Conservation (phyloP, 345 rosid species). For the Hibiscus syriacus region DNA sequence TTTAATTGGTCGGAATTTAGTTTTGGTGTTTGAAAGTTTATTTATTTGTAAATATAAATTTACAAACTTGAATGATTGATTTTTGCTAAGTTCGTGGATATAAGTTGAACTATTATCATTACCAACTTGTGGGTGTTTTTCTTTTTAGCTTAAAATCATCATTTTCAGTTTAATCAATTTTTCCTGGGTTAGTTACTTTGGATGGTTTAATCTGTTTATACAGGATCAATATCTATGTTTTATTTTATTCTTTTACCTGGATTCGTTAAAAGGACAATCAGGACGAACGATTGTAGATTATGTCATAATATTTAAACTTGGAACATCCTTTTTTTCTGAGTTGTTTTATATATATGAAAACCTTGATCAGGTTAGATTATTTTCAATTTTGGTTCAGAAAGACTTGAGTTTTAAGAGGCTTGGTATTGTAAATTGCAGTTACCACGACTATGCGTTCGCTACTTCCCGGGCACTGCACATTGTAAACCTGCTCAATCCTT, state of each 20-base stretch:
- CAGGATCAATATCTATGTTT: too few relatives aligned
- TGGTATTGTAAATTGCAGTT: slow-evolving; percentile 34
- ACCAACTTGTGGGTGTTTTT: not conserved
- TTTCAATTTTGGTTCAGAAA: not conserved
- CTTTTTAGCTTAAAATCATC: not conserved
- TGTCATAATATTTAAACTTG: not conserved
- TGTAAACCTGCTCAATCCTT: slow-evolving; percentile 38
- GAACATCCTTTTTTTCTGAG: not conserved
- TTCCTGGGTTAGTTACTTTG: too few relatives aligned
- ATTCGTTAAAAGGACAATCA: not conserved
- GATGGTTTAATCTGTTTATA: too few relatives aligned
- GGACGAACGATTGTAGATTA: not conserved
- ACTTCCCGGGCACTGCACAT: slow-evolving; percentile 78
- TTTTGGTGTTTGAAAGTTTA: too few relatives aligned
- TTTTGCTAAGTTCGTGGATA: too few relatives aligned
- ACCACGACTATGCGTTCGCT: slow-evolving; percentile 79
- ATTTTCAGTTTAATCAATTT: not conserved
- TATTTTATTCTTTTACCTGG: too few relatives aligned
- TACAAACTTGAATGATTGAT: too few relatives aligned
- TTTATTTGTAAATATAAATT: not conserved
- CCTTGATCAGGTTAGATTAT: slow-evolving; percentile 1
- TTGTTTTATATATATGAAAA: not conserved
- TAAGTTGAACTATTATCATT: too few relatives aligned
- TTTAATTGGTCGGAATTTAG: too few relatives aligned
- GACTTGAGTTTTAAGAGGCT: not conserved